Evolutionary conservation across 2,329 filamentous ascomycete species (phyloP).

Genomic region (Dothistroma pini): DNA sequence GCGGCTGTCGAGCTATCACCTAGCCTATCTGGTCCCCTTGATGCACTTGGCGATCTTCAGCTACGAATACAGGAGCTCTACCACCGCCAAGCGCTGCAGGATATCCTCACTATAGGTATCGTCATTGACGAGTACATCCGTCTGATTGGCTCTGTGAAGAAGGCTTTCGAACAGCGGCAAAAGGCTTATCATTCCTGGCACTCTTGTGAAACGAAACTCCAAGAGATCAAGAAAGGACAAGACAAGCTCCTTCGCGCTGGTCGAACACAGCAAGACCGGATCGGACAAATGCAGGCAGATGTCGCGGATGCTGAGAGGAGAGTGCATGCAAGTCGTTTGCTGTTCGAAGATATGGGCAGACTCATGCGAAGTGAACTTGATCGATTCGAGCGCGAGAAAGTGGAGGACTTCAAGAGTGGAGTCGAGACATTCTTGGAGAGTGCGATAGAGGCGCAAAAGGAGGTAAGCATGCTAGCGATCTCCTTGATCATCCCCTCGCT

Average conservation of each 20-base stretch:
- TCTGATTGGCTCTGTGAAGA: constrained; percentile 90
- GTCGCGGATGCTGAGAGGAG: constrained; percentile 93
- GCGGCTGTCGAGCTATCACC: constrained; percentile 91
- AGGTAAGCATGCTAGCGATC: constrained; percentile 57
- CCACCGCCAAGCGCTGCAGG: constrained; percentile 93
- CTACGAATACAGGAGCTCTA: constrained; percentile 92
- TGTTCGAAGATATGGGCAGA: constrained; percentile 97
- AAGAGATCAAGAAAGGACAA: constrained; percentile 82
- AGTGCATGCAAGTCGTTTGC: constrained; percentile 79
- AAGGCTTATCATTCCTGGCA: constrained; percentile 97
- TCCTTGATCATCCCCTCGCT: constrained; percentile 22
- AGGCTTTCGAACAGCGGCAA: constrained; percentile 85
- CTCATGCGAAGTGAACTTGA: constrained; percentile 89
- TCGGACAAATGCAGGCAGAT: constrained; percentile 88
- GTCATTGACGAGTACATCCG: constrained; percentile 98
- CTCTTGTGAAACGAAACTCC: constrained; percentile 79
- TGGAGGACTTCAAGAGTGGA: constrained; percentile 97
- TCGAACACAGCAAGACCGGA: constrained; percentile 89
- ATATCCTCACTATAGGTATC: constrained; percentile 92
- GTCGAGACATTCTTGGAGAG: constrained; percentile 98
- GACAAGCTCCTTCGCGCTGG: constrained; percentile 95
- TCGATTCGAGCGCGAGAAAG: constrained; percentile 93
- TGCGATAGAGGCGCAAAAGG: constrained; percentile 96
- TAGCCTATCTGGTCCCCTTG: constrained; percentile 79
- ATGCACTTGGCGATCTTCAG: constrained; percentile 88